phyloP scores from a whole-genome alignment of 2,329 filamentous ascomycete genomes.

The Aspergillus pseudoterreus region DNA sequence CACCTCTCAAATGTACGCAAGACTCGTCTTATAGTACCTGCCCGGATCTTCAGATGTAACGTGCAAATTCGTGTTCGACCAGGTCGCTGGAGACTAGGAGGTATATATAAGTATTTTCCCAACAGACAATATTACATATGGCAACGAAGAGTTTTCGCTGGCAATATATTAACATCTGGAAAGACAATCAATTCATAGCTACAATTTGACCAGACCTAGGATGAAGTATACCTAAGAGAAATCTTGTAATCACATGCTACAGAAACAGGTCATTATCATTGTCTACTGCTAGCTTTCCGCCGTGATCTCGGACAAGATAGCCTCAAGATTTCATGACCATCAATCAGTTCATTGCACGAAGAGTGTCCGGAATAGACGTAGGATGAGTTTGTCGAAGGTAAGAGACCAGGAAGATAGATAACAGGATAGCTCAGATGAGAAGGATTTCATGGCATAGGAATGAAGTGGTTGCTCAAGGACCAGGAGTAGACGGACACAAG shows the following conservation, averaged over 20 bases:
- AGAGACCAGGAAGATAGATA: constrained; percentile 11
- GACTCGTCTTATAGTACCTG: too few relatives aligned
- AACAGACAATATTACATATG: too few relatives aligned
- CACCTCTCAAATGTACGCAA: not conserved
- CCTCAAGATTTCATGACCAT: constrained; percentile 8
- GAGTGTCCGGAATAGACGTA: constrained; percentile 11
- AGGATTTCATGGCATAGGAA: constrained; percentile 7
- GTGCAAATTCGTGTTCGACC: too few relatives aligned
- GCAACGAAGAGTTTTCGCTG: too few relatives aligned
- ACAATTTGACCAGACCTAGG: not conserved
- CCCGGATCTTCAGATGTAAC: too few relatives aligned
- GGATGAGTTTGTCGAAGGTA: constrained; percentile 9
- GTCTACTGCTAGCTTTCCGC: constrained; percentile 12
- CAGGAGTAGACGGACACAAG: constrained; percentile 11
- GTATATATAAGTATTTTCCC: too few relatives aligned
- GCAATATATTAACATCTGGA: too few relatives aligned
- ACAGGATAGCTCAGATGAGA: constrained; percentile 11
- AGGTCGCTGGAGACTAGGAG: too few relatives aligned
- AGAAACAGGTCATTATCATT: constrained; percentile 14
- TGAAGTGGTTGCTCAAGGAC: constrained; percentile 8
- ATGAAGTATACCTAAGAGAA: not conserved
- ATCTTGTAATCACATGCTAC: not conserved
- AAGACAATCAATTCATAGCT: too few relatives aligned
- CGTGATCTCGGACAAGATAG: constrained; percentile 8
- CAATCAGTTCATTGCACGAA: not conserved